A percentile compares a stretch with the other conserved stretches of the same genome.
Evolutionary conservation across 805 yeast genomes (phyloP).

Genomic region (Saccharomycopsis amapae): DNA sequence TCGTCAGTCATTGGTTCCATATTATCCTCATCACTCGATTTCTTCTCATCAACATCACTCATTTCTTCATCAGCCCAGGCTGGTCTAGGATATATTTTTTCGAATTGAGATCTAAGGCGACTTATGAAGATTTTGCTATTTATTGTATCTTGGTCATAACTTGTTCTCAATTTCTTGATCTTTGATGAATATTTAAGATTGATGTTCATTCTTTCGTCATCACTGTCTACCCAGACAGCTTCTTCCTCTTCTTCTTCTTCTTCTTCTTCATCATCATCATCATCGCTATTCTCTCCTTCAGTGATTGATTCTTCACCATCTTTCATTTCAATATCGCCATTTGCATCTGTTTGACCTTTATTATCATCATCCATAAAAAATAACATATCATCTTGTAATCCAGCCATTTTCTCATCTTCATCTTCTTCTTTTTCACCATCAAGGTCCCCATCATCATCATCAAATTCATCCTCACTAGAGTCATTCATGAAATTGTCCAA

Average conservation of each 20-base stretch:
- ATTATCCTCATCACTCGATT: slow-evolving; percentile 15
- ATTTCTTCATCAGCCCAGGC: slow-evolving; percentile 54
- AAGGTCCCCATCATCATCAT: slow-evolving; percentile 27
- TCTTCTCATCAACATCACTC: slow-evolving; percentile 28
- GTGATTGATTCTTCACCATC: slow-evolving; percentile 29
- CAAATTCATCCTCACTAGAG: slow-evolving; percentile 38
- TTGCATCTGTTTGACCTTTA: slow-evolving; percentile 35
- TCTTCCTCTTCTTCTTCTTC: slow-evolving; percentile 31
- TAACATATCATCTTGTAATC: slow-evolving; percentile 41
- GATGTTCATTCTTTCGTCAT: slow-evolving; percentile 68
- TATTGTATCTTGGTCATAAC: slow-evolving; percentile 45
- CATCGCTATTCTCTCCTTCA: slow-evolving; percentile 28
- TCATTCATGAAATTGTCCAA: slow-evolving; percentile 42
- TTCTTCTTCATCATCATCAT: slow-evolving; percentile 29
- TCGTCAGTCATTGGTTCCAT: slow-evolving; percentile 18
- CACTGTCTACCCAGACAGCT: slow-evolving; percentile 83
- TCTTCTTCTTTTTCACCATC: slow-evolving; percentile 29
- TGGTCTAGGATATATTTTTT: slow-evolving; percentile 74
- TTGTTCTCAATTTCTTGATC: slow-evolving; percentile 62
- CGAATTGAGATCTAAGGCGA: slow-evolving; percentile 66
- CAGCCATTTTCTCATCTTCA: slow-evolving; percentile 29
- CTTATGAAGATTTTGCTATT: slow-evolving; percentile 53
- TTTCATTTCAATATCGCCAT: slow-evolving; percentile 25
- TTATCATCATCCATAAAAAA: slow-evolving; percentile 49
- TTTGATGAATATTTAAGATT: slow-evolving; percentile 54